A percentile compares a stretch with the other conserved stretches of the same genome.
phyloP scores from a whole-genome alignment of 352 stramenopile species.

The Nothophytophthora sp. region DNA sequence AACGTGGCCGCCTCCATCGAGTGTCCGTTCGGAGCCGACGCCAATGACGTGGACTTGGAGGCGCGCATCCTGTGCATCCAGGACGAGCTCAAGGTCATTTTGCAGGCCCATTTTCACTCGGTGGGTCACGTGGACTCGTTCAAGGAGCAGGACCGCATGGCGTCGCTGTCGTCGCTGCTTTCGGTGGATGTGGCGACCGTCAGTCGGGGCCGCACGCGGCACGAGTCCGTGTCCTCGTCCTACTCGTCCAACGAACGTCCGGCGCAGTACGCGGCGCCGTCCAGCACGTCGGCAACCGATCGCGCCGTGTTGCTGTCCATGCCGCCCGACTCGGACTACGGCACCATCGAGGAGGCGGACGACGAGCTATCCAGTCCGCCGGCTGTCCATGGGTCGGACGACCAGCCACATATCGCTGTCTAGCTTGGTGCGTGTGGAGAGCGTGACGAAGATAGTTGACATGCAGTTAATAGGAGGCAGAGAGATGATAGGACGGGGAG shows the following conservation, averaged over 20 bases:
- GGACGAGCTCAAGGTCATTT: conserved; percentile 55
- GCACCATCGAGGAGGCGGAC: conserved; percentile 33
- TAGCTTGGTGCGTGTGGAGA: conserved; percentile 8
- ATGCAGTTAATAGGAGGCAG: conserved; percentile 6
- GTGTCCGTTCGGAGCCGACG: conserved; percentile 38
- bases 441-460: no score
- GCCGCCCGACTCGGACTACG: conserved; percentile 29
- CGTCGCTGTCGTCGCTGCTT: conserved; percentile 44
- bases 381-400: conserved; percentile 25
- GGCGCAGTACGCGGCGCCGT: conserved; percentile 31
- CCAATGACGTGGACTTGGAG: conserved; percentile 48
- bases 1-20: conserved; percentile 51
- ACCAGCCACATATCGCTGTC: conserved; percentile 32
- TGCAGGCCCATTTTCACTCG: conserved; percentile 53
- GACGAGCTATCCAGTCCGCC: conserved; percentile 34
- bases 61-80: conserved; percentile 46
- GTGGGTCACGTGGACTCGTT: conserved; percentile 41
- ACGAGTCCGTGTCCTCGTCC: conserved; percentile 42
- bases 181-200: conserved; percentile 34
- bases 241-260: conserved; percentile 46
- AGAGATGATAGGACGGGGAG: conserved; percentile 16
- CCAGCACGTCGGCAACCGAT: conserved; percentile 36
- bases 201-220: conserved; percentile 24
- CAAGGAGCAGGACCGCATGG: conserved; percentile 44
- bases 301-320: conserved; percentile 37